phyloP scores from a whole-genome alignment of 1,284 basidiomycete genomes.

The Rhodotorula sp. region DNA sequence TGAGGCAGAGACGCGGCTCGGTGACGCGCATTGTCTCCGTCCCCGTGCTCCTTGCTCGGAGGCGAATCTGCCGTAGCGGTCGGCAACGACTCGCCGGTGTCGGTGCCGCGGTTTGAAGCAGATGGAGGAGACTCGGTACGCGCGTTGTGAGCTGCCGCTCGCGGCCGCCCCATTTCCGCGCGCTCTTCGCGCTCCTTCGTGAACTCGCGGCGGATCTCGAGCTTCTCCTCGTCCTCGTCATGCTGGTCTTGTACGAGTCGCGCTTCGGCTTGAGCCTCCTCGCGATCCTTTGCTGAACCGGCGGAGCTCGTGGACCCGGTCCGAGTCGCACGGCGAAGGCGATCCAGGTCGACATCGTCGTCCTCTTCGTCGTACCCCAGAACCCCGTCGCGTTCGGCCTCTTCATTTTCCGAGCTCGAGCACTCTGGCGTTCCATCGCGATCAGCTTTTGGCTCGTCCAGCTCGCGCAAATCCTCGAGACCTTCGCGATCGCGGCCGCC shows the following conservation, averaged over 20 bases:
- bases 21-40: neutral
- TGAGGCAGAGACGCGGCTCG: neutral
- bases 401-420: neutral
- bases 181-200: neutral
- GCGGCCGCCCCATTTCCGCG: neutral
- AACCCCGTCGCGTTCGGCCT: neutral
- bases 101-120: neutral
- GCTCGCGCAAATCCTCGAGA: neutral
- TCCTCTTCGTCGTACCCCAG: slow-evolving; percentile 2
- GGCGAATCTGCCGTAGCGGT: neutral
- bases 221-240: neutral
- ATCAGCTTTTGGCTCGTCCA: neutral
- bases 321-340: neutral
- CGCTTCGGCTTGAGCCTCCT: neutral
- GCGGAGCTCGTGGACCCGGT: slow-evolving; percentile 13
- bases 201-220: neutral
- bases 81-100: too few relatives aligned
- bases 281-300: neutral
- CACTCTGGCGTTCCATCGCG: neutral
- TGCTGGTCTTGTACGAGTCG: slow-evolving; percentile 2
- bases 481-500: neutral
- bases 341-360: neutral
- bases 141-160: neutral
- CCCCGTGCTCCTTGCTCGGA: neutral
- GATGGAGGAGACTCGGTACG: neutral